Evolutionary conservation across 805 yeast species (phyloP), one percentile per base, ranked within the genome.

Genomic region (Wickerhamiella brachini): DNA sequence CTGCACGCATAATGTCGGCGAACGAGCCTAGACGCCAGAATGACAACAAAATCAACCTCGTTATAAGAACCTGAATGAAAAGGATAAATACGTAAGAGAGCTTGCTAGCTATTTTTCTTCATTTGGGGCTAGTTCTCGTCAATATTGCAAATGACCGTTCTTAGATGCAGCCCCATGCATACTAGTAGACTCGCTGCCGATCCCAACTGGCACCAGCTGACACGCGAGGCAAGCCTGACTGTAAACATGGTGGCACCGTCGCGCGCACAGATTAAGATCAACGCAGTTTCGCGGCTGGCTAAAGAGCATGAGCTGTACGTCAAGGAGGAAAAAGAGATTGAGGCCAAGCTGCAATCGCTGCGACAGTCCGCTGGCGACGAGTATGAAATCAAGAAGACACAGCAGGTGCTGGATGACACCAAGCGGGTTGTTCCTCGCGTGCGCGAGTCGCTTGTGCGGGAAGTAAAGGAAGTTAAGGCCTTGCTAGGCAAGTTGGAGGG

Each of bases 251-350:
- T 83, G 84, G 73, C 86, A 1, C 93, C 90, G 29, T 70, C 85
- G 1, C 79, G 73, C 53, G 66, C 84, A 42, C 84, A 82, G 59
- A 83, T 86, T 63, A 85, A 84, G 58, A 72, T 76, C 38, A 78
- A 75, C 52, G 88, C 95, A 1, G 70, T 86, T 48, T 73, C 75
- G 53, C 72, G 95, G 54, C 69, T 87, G 15, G 59, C 80, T 41
- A 83, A 83, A 57, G 95, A 87, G 62, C 80, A 80, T 54, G 61
- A 61, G 12, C 69, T 77, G 34, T 86, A 85, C 62, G 68, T 72
- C 23, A 69, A 73, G 51, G 95, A 85, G 59, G 70, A 76, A 38
- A 63, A 63, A 15, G 81, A 79, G 46, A 83, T 81, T 54, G 68
- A 72, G 44, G 63, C 64, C 8, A 68, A 66, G 51, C 73, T 83